Evolutionary conservation across 768 basidiomycete genomes (phyloP), one percentile per base, ranked within the genome.

Genomic region (Macrolepiota dolichaula): DNA sequence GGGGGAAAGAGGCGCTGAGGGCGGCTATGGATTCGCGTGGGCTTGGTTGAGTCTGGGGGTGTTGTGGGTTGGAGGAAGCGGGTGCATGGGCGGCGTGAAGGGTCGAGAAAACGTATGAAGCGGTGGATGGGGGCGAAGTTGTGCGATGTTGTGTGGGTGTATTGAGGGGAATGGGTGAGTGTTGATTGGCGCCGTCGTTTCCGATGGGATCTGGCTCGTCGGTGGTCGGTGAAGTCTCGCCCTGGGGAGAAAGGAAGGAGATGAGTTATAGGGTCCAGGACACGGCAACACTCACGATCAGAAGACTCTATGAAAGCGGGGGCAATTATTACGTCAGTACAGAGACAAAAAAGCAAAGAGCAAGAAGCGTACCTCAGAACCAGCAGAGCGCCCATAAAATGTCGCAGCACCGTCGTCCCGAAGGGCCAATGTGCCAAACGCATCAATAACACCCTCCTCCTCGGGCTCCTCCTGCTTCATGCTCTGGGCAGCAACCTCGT

Each of bases 311-410:
- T 36, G 44, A 29, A 15, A 40, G 17, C 19, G 44, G 22, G 32
- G 57, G 27, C 29, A 44, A 44, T 12, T 61, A 56, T 55, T 63
- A 63, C 46, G 57, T 59, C 51, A 65, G 59, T 59, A 27, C 9
- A 51, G 12, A 36, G 52, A 47, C 50, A 42, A 32, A 29, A 29
- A 52, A 10, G 38, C 52, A 61, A 57, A 9, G 52, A 35, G 52
- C 19, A 24, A n/a, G 44, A 38, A 59, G 51, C 85, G 51, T 60
- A 88, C 88, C 78, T 91, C 89, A 53, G 83, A 82, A 7, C 87
- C 87, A 32, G 87, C 87, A 51, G 86, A 86, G n/a, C 85, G 78
- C 19, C 87, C 87, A 67, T 86, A 89, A 64, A 89, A 89, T 2
- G 86, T 88, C 2, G 85, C 80, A 3, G 83, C 86, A 19, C 88